These are phyloP conservation scores for Nissolia schottii DNA, from an alignment of 306 rosid genomes.

Conservation along the genomic window DNA sequence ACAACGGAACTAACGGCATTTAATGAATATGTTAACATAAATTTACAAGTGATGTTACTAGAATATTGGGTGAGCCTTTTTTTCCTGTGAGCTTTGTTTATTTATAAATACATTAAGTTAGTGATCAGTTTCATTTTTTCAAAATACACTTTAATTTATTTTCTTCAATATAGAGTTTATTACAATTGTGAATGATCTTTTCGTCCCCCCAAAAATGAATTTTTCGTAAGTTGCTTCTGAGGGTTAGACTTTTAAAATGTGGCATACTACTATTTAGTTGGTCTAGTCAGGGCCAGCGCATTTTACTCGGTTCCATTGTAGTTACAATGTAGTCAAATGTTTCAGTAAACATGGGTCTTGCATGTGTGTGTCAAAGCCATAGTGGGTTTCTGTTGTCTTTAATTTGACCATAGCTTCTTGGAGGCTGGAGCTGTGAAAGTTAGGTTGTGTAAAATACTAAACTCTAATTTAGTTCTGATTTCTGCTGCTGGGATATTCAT, in stretches of 20 bases:
- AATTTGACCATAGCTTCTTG: not conserved
- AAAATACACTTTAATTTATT: not conserved
- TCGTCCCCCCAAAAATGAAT: not conserved
- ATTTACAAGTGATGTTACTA: not conserved
- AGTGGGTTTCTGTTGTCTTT: conserved; percentile 16
- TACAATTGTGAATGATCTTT: not conserved
- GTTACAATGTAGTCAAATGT: not conserved
- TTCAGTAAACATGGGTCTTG: conserved; percentile 8
- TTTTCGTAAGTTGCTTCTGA: conserved; percentile 14
- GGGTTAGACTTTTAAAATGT: conserved; percentile 11
- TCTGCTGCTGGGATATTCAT: not conserved
- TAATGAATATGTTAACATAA: no score
- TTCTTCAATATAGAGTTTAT: not conserved
- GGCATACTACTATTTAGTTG: not conserved
- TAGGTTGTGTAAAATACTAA: not conserved
- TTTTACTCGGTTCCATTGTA: not conserved
- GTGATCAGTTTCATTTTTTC: not conserved
- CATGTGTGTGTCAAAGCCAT: conserved; percentile 1
- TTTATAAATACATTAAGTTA: not conserved
- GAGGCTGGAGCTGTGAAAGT: not conserved
- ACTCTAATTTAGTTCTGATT: not conserved
- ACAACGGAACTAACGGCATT: not conserved
- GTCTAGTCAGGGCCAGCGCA: not conserved
- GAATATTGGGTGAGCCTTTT: not conserved
- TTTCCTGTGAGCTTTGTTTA: no score